Percentiles rank a stretch among this genome's conserved stretches.
Conservation (phyloP, 2,329 filamentous ascomycete genomes). For the Alternaria metachromatica region DNA sequence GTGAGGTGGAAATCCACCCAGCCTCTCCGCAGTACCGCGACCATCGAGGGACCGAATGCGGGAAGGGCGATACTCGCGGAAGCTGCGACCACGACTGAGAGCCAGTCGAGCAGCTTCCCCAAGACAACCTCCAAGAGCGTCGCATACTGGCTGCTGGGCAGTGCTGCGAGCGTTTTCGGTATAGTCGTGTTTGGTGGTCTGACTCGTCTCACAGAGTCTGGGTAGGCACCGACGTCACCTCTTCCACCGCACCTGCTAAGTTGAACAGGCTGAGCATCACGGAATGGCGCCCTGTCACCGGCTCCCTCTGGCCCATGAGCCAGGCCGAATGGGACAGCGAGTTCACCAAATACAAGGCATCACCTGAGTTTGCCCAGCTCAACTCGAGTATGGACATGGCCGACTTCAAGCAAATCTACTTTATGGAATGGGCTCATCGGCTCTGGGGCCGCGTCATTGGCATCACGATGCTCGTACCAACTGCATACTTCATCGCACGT, state of each 20-base stretch:
- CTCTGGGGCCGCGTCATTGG: constrained; percentile 94
- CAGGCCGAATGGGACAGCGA: constrained; percentile 87
- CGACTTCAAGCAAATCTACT: constrained; percentile 99
- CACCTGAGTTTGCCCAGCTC: constrained; percentile 88
- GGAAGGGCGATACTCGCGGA: constrained; percentile 21
- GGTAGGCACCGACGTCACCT: constrained; percentile 61
- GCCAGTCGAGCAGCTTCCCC: constrained; percentile 54
- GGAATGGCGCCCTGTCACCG: constrained; percentile 97
- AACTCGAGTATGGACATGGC: constrained; percentile 91
- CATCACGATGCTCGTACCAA: constrained; percentile 85
- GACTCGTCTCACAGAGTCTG: constrained; percentile 93
- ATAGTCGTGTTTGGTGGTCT: constrained; percentile 95
- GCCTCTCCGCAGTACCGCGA: constrained; percentile 32
- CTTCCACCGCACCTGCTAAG: constrained; percentile 19
- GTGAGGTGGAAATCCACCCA: constrained; percentile 47
- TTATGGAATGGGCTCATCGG: constrained; percentile 97
- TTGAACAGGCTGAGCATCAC: constrained; percentile 84
- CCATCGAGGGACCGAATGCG: constrained; percentile 19
- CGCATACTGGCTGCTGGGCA: constrained; percentile 91
- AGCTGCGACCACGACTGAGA: constrained; percentile 15
- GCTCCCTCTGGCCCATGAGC: constrained; percentile 82
- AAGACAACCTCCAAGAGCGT: constrained; percentile 76
- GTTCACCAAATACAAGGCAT: constrained; percentile 89
- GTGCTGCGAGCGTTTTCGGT: constrained; percentile 91
- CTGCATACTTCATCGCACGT: constrained; percentile 84